Conservation (phyloP, 345 rosid species). For the Eucalyptus camaldulensis region DNA sequence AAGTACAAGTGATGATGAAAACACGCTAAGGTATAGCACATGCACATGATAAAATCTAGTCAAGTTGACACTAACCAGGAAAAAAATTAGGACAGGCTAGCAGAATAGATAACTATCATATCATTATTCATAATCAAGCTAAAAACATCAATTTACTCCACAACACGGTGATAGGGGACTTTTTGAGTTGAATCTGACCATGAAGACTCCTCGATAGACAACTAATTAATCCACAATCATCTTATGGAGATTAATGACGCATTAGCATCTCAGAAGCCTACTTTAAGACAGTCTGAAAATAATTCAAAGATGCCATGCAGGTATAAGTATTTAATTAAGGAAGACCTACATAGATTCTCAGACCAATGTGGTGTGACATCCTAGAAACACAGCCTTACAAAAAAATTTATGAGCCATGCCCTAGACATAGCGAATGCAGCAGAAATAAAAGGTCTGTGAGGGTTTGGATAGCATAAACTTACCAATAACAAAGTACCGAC, state of each 20-base stretch:
- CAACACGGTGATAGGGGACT: neutral
- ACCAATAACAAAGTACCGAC: conserved; percentile 82
- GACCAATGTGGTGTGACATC: neutral
- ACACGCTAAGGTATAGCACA: neutral
- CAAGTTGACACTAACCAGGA: neutral
- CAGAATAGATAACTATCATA: neutral
- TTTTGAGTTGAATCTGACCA: neutral
- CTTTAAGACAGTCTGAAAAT: neutral
- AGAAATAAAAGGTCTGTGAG: neutral
- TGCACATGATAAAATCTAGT: neutral
- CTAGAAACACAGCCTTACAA: neutral
- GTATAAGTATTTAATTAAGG: neutral
- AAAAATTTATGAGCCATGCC: neutral
- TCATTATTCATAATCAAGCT: neutral
- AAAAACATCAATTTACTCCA: neutral
- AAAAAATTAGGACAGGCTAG: neutral
- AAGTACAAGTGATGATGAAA: neutral
- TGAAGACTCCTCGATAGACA: neutral
- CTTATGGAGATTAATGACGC: neutral
- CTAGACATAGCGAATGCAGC: neutral
- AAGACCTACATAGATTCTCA: neutral
- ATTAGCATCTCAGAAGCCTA: neutral
- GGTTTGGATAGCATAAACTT: conserved; percentile 1
- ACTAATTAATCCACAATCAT: neutral
- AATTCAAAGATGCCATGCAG: neutral